phyloP scores from a whole-genome alignment of 2,329 filamentous ascomycete species.

The Aspergillus bombycis region DNA sequence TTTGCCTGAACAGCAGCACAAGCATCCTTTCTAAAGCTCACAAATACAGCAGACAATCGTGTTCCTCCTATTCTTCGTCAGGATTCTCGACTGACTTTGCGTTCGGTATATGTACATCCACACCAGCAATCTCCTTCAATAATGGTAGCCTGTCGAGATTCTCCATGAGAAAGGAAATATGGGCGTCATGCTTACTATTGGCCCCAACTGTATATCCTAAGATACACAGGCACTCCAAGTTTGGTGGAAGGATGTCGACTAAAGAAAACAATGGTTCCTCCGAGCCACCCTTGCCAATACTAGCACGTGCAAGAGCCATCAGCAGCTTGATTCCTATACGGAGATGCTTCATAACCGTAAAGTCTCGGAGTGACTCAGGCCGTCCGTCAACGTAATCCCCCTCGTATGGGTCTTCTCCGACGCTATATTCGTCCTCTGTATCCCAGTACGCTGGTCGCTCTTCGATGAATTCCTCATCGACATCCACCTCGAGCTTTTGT shows the following conservation, averaged over 20 bases:
- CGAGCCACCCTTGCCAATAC: neutral
- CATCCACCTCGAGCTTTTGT: neutral
- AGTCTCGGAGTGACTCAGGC: neutral
- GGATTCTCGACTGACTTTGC: neutral
- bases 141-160: neutral
- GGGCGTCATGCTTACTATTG: neutral
- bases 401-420: neutral
- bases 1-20: no score
- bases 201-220: neutral
- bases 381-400: neutral
- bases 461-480: neutral
- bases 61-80: neutral
- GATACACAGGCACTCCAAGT: neutral
- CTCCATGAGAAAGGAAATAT: neutral
- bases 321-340: neutral
- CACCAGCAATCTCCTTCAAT: neutral
- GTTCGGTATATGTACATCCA: neutral
- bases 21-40: neutral
- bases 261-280: accelerated
- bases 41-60: neutral
- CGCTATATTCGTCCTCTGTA: neutral
- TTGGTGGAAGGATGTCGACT: neutral
- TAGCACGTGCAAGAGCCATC: neutral
- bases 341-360: neutral
- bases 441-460: neutral